Evolutionary conservation across 768 basidiomycete species (phyloP), one percentile per base, ranked within the genome.

Genomic region (Kwoniella pini): DNA sequence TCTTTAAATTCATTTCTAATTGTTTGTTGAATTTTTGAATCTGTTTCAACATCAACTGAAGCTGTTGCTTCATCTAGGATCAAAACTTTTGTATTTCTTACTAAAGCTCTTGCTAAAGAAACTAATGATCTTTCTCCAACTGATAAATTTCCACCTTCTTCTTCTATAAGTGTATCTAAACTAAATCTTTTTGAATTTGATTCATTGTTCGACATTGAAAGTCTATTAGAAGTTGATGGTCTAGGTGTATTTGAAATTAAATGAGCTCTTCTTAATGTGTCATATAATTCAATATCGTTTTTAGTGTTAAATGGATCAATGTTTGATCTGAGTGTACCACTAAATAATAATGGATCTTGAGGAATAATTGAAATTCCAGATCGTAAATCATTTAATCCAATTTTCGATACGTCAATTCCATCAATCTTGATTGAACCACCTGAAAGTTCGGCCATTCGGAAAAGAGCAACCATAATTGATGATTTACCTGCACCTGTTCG

Each of bases 41-140:
- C 93, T 0, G 91, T 94, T 78, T 90, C 90, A 88, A 72, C 81
- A 84, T 92, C 90, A 27, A 92, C 89, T 11, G 88, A 89, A n/a
- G 89, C 87, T 49, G 91, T 93, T 0, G 91, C 91, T 80, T 94
- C 92, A 74, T 96, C 93, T 11, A 97, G 81, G 45, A 96, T 70
- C 12, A 80, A 62, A 19, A 78, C 69, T 49, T 71, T 87, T 12
- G 88, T 83, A 72, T 92, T 85, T 68, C 92, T 90, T 31, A 95
- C 92, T 24, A 96, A 79, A 0, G 93, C 94, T 31, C 94, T 83
- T 15, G 94, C 94, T 28, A 95, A 82, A 2, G 89, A 90, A 19
- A 95, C 88, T 30, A 95, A 81, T 10, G 87, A 89, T 22, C 91
- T 83, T 85, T 92, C 78, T 31, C 76, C 77, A 36, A 91, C 86